Percentiles rank a stretch among this genome's conserved stretches.
These are phyloP conservation scores for Neonectria sp. DNA, from an alignment of 2,329 filamentous ascomycete genomes.

Conservation along the genomic window DNA sequence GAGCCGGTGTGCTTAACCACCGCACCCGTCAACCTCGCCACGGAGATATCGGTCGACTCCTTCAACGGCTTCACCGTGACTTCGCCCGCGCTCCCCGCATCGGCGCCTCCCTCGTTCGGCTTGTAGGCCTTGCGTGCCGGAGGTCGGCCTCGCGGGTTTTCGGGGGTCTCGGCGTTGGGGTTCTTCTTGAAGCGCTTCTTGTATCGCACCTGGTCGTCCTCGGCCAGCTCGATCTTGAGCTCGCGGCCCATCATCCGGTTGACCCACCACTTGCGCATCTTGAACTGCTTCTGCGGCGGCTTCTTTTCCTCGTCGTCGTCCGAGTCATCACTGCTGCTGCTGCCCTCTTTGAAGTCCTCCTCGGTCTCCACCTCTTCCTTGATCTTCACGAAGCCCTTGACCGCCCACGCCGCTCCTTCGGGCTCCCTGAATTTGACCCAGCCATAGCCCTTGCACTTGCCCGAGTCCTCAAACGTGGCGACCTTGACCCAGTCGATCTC, in stretches of 20 bases:
- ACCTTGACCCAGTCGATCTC: conserved; percentile 87
- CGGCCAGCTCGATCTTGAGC: conserved; percentile 92
- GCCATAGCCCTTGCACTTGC: conserved; percentile 97
- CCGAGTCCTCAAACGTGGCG: conserved; percentile 95
- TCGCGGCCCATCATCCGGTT: conserved; percentile 86
- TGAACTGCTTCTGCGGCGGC: conserved; percentile 66
- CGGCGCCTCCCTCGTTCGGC: conserved; percentile 33
- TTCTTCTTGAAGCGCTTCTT: conserved; percentile 83
- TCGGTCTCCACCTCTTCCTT: conserved; percentile 75
- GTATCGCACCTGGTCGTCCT: conserved; percentile 90
- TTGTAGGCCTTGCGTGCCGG: conserved; percentile 53
- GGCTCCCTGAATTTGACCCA: conserved; percentile 93
- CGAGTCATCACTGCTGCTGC: conserved; percentile 39
- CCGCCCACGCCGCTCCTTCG: conserved; percentile 77
- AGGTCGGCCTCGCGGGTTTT: conserved; percentile 49
- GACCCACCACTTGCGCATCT: conserved; percentile 84
- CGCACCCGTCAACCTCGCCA: conserved; percentile 80
- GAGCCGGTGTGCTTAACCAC: conserved; percentile 85
- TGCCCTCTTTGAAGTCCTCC: conserved; percentile 70
- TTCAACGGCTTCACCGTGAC: conserved; percentile 54
- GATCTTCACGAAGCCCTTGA: conserved; percentile 85
- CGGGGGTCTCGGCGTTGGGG: conserved; percentile 43
- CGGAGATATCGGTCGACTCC: conserved; percentile 62
- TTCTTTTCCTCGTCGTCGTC: conserved; percentile 59
- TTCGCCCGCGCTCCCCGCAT: conserved; percentile 47